Percentiles rank a stretch among this genome's conserved stretches.
Evolutionary conservation across 768 basidiomycete species (phyloP).

Genomic region (Hydnomerulius pinastri): DNA sequence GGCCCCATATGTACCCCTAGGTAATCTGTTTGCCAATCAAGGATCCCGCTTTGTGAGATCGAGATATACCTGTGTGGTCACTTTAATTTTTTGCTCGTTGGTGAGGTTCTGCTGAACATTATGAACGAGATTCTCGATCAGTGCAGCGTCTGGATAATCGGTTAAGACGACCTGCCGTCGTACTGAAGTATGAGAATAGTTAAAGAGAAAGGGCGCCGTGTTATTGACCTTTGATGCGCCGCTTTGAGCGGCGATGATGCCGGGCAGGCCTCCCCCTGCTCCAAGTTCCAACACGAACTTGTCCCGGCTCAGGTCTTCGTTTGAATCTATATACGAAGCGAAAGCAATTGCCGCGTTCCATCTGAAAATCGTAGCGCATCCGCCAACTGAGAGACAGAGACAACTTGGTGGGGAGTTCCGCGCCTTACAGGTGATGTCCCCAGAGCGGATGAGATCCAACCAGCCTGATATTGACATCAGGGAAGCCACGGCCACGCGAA

Average conservation of each 20-base stretch:
- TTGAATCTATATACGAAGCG: slow-evolving; percentile 66
- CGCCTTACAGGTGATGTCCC: slow-evolving; percentile 72
- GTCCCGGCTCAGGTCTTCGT: slow-evolving; percentile 45
- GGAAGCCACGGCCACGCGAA: slow-evolving; percentile 31
- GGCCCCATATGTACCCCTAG: slow-evolving; percentile 87
- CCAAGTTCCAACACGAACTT: slow-evolving; percentile 82
- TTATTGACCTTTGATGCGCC: slow-evolving; percentile 62
- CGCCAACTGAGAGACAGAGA: neutral
- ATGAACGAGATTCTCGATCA: slow-evolving; percentile 72
- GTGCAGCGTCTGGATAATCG: slow-evolving; percentile 83
- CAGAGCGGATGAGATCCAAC: slow-evolving; percentile 82
- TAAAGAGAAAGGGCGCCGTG: neutral
- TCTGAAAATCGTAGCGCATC: slow-evolving; percentile 43
- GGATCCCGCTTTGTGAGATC: slow-evolving; percentile 28
- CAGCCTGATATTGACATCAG: slow-evolving; percentile 58
- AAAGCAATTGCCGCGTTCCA: slow-evolving; percentile 82
- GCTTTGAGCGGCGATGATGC: slow-evolving; percentile 70
- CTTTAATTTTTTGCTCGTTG: slow-evolving; percentile 13
- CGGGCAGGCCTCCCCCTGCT: slow-evolving; percentile 90
- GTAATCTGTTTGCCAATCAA: neutral
- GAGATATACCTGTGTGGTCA: slow-evolving; percentile 37
- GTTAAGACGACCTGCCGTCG: slow-evolving; percentile 72
- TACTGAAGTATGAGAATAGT: neutral
- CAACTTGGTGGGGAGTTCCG: no score
- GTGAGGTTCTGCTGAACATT: slow-evolving; percentile 67